Evolutionary conservation across 176 grass and related monocot species (phyloP).

Genomic region (Musa schizocarpa): DNA sequence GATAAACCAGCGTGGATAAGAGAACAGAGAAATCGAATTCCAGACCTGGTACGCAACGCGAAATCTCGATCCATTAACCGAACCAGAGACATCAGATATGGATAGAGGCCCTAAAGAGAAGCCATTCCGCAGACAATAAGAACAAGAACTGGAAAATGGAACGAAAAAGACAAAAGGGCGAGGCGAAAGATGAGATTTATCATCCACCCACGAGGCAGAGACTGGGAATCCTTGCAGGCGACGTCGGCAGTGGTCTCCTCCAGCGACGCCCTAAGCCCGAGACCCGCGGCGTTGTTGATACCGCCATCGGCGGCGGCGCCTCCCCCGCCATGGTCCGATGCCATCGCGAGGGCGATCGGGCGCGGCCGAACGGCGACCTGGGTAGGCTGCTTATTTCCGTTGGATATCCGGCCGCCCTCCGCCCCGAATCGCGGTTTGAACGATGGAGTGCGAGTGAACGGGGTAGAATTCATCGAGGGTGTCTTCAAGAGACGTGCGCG

Average conservation of each 20-base stretch:
- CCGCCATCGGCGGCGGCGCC: not conserved
- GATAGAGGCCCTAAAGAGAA: slow-evolving; percentile 1
- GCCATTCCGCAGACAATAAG: not conserved
- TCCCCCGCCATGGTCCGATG: not conserved
- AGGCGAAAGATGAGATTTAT: not conserved
- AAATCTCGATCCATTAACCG: slow-evolving; percentile 1
- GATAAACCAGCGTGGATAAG: not conserved
- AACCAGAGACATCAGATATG: slow-evolving; percentile 1
- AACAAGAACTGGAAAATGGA: not conserved
- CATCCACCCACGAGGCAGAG: not conserved
- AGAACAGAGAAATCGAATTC: not conserved
- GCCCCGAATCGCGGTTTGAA: not conserved
- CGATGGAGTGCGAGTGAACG: not conserved
- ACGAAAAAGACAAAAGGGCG: no score
- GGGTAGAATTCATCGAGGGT: not conserved
- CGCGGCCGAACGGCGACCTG: not conserved
- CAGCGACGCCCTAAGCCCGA: not conserved
- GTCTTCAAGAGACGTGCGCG: not conserved
- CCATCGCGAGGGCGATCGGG: not conserved
- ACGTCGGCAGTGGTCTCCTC: not conserved
- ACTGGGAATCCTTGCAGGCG: not conserved
- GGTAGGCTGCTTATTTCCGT: not conserved
- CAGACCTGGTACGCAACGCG: slow-evolving; percentile 15
- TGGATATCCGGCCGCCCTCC: not conserved
- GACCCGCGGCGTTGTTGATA: not conserved